These are phyloP conservation scores for Rhodotorula sp. DNA, from an alignment of 1,284 basidiomycete species.

Conservation along the genomic window DNA sequence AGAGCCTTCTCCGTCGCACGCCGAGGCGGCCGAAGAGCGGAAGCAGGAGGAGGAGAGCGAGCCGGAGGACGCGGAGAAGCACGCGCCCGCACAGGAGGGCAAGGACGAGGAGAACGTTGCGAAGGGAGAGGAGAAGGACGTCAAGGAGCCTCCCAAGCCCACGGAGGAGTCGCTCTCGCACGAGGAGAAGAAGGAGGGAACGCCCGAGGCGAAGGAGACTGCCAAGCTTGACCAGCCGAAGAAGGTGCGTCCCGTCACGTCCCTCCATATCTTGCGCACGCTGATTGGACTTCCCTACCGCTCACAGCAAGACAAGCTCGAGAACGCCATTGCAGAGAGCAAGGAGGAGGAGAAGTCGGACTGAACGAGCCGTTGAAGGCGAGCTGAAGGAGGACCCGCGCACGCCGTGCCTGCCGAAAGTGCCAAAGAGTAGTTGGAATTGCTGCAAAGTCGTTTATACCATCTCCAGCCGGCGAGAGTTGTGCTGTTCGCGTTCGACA, in stretches of 20 bases:
- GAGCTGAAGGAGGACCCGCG: too few relatives aligned
- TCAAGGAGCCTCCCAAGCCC: constrained; percentile 1
- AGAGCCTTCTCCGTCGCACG: constrained; percentile 12
- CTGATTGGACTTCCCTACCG: not conserved
- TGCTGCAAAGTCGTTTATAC: not conserved
- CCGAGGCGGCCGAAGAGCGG: constrained; percentile 6
- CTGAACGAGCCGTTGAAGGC: not conserved
- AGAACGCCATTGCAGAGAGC: not conserved
- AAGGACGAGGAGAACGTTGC: not conserved
- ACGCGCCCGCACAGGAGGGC: constrained; percentile 3
- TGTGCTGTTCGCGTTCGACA: too few relatives aligned
- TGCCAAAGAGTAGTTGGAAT: not conserved
- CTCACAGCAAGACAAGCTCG: not conserved
- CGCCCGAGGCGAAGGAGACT: not conserved
- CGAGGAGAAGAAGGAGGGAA: constrained; percentile 5
- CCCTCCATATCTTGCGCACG: too few relatives aligned
- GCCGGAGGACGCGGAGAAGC: constrained; percentile 4
- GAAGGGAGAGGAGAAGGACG: not conserved
- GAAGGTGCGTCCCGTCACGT: not conserved
- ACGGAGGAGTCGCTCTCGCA: not conserved
- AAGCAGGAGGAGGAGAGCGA: not conserved
- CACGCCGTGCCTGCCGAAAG: too few relatives aligned
- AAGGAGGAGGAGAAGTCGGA: constrained; percentile 20
- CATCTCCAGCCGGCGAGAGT: too few relatives aligned
- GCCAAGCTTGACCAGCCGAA: constrained; percentile 11